Evolutionary conservation across 495 filamentous ascomycete species (phyloP), one percentile per base, ranked within the genome.

Genomic region (Penicillium maclennaniae): DNA sequence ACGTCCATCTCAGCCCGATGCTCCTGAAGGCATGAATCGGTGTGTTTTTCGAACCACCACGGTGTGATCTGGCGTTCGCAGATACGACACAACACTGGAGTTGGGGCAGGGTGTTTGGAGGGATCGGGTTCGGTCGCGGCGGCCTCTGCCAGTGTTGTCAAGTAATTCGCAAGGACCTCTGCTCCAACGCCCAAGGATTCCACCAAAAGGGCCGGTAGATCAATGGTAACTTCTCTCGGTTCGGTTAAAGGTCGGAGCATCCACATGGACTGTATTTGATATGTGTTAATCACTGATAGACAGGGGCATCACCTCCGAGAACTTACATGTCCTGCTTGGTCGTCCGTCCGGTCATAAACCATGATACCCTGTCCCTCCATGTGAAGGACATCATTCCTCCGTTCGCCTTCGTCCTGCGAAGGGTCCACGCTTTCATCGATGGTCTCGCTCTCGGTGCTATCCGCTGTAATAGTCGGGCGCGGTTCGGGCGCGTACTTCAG

Each of bases 1-100:
- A 98, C 92, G 51, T 97, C 92, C 87, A 96, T 92, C 67, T 98
- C 93, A 1, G 95, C 92, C 42, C 87, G 84, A 67, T 98, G 93
- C 66, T 98, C 93, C 66, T 97, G 90, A 47, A 96, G 75, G 65
- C 93, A 98, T 9, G 97, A 79, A 56, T 98, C 93, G 0, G 93
- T 95, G 64, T 98, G 93, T 69, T 97, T 97, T 69, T 97, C 92
- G 60, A 98, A 98, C 95, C 93, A 97, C 93, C 93, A 98, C 15
- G 93, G 91, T n/a, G 88, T 88, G 39, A 98, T 96, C 55, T 96
- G 89, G 42, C 95, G 89, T 65, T 98, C 93, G 63, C 93, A 98
- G 54, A 98, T 97, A 36, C 93, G 89, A 69, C 93, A 98, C 23
- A 98, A 81, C 8, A 97, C 87, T 1, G 92, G 91, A 6, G 84